Percentiles rank a stretch among this genome's conserved stretches.
phyloP scores from a whole-genome alignment of 78 protist species.

The Dictyostelium capitatum region DNA sequence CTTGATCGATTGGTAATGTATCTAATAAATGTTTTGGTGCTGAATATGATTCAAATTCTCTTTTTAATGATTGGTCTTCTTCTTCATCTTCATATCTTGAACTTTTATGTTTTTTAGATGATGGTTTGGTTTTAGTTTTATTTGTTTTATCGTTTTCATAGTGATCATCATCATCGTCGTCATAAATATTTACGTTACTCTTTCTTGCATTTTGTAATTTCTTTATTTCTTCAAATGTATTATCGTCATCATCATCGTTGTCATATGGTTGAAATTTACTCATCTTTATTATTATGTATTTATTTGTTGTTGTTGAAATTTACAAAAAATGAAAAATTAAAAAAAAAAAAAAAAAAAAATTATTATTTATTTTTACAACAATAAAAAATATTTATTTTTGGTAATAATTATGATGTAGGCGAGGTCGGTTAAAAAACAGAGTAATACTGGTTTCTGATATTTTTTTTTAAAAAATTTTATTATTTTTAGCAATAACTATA shows the following conservation, averaged over 20 bases:
- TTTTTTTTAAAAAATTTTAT: too few species aligned
- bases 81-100: not conserved
- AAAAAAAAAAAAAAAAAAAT: too few species aligned
- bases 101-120: not conserved
- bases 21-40: conserved; percentile 66
- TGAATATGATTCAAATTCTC: conserved; percentile 56
- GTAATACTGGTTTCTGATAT: too few species aligned
- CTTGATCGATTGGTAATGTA: conserved; percentile 42
- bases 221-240: conserved; percentile 34
- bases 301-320: too few species aligned
- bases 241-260: conserved; percentile 32
- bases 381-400: too few species aligned
- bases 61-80: conserved; percentile 7
- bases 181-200: not conserved
- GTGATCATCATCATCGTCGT: not conserved
- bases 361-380: too few species aligned
- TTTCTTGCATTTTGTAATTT: conserved; percentile 45
- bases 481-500: too few species aligned
- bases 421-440: too few species aligned
- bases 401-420: too few species aligned
- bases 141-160: not conserved
- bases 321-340: too few species aligned
- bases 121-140: not conserved
- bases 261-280: too few species aligned
- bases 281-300: not conserved